Evolutionary conservation across 768 basidiomycete species (phyloP), one percentile per base, ranked within the genome.

Genomic region (Amanita inopinata): DNA sequence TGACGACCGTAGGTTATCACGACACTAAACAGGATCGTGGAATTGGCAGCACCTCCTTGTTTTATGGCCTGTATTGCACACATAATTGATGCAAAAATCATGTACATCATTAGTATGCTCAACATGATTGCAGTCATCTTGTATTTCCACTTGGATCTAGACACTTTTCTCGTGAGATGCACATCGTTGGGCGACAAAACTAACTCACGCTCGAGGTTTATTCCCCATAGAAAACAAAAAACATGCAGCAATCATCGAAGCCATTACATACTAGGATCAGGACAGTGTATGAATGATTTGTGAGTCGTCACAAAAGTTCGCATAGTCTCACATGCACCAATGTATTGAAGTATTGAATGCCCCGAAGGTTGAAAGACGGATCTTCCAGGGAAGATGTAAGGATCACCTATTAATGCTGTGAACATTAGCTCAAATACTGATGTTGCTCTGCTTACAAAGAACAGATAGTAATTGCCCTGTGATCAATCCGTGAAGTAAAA

Each of bases 201-300:
- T 34, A 17, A 54, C 66, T 20, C 48, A 91, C 88, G 86, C 80
- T 63, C 77, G 73, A 3, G 92, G 92, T 56, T 85, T 83, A 60
- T 96, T 96, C 12, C 93, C 93, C 91, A 97, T 94, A 0, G 89
- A 85, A 58, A 96, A 85, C 1, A 96, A 66, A 70, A 97, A 96
- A 51, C 81, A 84, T 5, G 86, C 82, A n/a, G 92, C 72, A 20
- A 98, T 73, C 31, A 88, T 73, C 3, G 85, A 85, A 3, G 82
- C 79, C 71, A 96, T 81, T 24, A 81, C 61, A 57, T 88, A 94
- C 80, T 92, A 52, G 7, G 36, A 53, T 9, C 46, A 43, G 5
- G 46, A 43, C 28, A 47, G 36, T n/a, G n/a, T n/a, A 46, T 38
- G 25, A 14, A 15, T 46, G 34, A 28, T 10, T 14, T 8, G 28